Conservation (phyloP, 129 eudicot genomes). For the Scalesia atractyloides region DNA sequence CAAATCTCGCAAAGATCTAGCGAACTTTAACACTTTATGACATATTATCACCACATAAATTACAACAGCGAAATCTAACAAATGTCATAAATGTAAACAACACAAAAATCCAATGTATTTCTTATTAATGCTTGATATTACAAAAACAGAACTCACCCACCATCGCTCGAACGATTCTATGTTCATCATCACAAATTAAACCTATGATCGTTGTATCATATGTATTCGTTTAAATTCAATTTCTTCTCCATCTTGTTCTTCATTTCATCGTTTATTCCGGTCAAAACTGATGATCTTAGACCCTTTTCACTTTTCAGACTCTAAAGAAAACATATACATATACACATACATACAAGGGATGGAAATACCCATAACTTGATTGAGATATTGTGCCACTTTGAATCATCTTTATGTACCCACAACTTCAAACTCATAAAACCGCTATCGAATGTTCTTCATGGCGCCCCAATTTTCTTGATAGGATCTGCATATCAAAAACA, state of each 20-base stretch:
- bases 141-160: slow-evolving; percentile 28
- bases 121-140: slow-evolving; percentile 24
- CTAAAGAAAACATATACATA: slow-evolving; percentile 30
- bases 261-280: slow-evolving; percentile 11
- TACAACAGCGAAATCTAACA: background rate
- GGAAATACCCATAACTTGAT: slow-evolving; percentile 45
- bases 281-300: slow-evolving; percentile 33
- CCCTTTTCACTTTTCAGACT: slow-evolving; percentile 35
- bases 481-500: slow-evolving; percentile 45
- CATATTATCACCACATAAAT: background rate
- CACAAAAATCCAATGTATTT: background rate
- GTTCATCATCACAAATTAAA: slow-evolving; percentile 17
- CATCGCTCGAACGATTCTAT: slow-evolving; percentile 2
- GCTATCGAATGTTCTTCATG: slow-evolving; percentile 37
- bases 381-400: slow-evolving; percentile 43
- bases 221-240: slow-evolving; percentile 18
- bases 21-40: background rate
- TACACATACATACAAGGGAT: slow-evolving; percentile 58
- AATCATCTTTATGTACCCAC: slow-evolving; percentile 30
- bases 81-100: background rate
- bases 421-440: slow-evolving; percentile 33
- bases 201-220: slow-evolving; percentile 29
- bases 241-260: slow-evolving; percentile 27
- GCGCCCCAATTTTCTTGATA: slow-evolving; percentile 38
- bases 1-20: slow-evolving; percentile 1